These are phyloP conservation scores for Termitomyces sp. DNA, from an alignment of 1,284 basidiomycete species.

Conservation along the genomic window DNA sequence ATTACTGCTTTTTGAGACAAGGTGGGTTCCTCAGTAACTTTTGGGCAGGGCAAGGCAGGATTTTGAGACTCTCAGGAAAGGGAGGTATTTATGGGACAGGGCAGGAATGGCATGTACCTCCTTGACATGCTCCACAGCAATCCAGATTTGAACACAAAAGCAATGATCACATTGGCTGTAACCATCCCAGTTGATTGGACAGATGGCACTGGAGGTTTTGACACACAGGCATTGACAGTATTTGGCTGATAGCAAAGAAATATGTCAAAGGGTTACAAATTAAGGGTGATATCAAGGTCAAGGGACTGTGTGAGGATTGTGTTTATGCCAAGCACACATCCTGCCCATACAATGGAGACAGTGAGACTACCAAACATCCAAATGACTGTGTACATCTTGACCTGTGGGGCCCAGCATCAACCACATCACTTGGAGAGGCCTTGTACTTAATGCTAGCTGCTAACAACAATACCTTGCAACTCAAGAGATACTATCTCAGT, in stretches of 20 bases:
- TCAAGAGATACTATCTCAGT: slow-evolving; percentile 12
- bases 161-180: too few relatives aligned
- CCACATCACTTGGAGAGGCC: slow-evolving; percentile 4
- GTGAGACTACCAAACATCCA: background rate
- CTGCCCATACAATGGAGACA: background rate
- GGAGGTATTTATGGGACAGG: too few relatives aligned
- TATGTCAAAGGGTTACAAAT: background rate
- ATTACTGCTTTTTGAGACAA: too few relatives aligned
- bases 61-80: too few relatives aligned
- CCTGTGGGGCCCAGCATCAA: background rate
- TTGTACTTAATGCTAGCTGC: slow-evolving; percentile 18
- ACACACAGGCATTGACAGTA: background rate
- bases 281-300: background rate
- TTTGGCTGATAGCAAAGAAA: background rate
- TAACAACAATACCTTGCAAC: slow-evolving; percentile 7
- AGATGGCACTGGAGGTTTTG: too few relatives aligned
- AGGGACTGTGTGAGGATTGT: background rate
- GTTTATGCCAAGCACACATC: background rate
- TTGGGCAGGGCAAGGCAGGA: too few relatives aligned
- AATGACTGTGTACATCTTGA: background rate
- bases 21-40: too few relatives aligned
- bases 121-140: too few relatives aligned
- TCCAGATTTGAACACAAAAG: too few relatives aligned
- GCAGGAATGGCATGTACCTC: too few relatives aligned
- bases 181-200: too few relatives aligned